Evolutionary conservation across 1,284 basidiomycete genomes (phyloP), one percentile per base, ranked within the genome.

Genomic region (Fistulina hepatica): DNA sequence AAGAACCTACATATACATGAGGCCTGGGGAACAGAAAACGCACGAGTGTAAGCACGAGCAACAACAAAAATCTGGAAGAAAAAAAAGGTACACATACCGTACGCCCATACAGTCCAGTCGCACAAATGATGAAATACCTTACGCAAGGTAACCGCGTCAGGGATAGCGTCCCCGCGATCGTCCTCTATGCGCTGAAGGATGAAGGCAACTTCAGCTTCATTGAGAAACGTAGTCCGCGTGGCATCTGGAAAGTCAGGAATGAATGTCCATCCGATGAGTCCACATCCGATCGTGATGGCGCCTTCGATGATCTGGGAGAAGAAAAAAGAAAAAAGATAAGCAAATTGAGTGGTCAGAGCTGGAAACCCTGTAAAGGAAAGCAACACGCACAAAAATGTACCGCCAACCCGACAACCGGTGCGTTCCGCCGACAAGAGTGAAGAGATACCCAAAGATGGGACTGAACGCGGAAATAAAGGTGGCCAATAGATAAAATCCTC

Each of bases 71-170:
- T 38, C 13, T 12, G 13, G 23, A 19, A 38, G 9, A 13, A 34
- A 30, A 36, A 12, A 44, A 37, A 25, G 21, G 36, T 43, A 9
- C 34, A 37, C 51, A 41, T 44, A 62, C 64, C 58, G 43, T 61
- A 63, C 16, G 56, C 56, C 63, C 63, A 65, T n/a, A 65, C 48
- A 40, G 57, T 65, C 66, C 66, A 69, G 47, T 69, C 67, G 19
- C 49, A 46, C 5, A 66, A 46, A 36, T 65, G 59, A 11, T 41
- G 36, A 15, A 61, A 16, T n/a, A 66, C 44, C 40, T 67, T 67
- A 22, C 48, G 39, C 33, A 44, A 37, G n/a, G 62, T 60, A 27
- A 67, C 45, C 4, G 42, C 28, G 44, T 69, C 67, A 32, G 66
- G 63, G 12, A 64, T 37, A 7, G 66, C 60, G 45, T 69, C 66